phyloP scores from a whole-genome alignment of 202 grass and related monocot genomes.

The Digitaria exilis region DNA sequence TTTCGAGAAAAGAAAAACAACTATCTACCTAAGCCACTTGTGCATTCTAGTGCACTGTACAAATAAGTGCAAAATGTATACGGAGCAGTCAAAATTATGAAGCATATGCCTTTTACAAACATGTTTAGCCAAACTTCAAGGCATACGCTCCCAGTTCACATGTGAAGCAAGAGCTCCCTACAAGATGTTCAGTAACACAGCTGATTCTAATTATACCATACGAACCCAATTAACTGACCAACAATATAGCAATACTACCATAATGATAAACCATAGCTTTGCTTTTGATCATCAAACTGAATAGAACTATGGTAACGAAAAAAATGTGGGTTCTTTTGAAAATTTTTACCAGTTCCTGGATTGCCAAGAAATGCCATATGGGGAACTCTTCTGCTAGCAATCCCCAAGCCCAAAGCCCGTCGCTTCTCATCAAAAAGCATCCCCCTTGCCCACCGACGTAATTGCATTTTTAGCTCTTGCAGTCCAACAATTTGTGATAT shows the following conservation, averaged over 20 bases:
- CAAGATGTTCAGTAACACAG: slow-evolving; percentile 29
- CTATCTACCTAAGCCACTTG: neutral
- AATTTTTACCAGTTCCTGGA: slow-evolving; percentile 87
- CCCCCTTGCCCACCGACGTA: slow-evolving; percentile 84
- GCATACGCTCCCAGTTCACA: slow-evolving; percentile 16
- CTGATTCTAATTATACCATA: slow-evolving; percentile 19
- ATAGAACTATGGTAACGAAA: neutral
- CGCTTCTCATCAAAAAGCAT: slow-evolving; percentile 99
- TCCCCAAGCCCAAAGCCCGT: slow-evolving; percentile 79
- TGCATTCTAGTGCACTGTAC: slow-evolving; percentile 13
- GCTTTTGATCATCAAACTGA: slow-evolving; percentile 16
- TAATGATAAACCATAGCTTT: slow-evolving; percentile 13
- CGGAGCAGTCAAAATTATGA: slow-evolving; percentile 2
- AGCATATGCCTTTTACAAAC: neutral
- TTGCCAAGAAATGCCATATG: slow-evolving; percentile 99
- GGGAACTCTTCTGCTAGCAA: slow-evolving; percentile 73
- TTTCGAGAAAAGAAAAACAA: too few relatives aligned
- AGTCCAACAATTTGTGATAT: slow-evolving; percentile 89
- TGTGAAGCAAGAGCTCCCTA: slow-evolving; percentile 5
- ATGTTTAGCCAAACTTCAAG: slow-evolving; percentile 22
- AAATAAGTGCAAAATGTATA: slow-evolving; percentile 3
- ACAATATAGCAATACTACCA: slow-evolving; percentile 6
- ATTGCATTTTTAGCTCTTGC: slow-evolving; percentile 86
- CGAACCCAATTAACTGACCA: neutral
- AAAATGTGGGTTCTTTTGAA: slow-evolving; percentile 19